Conservation (phyloP, 371 early-diverging fungal genomes). For the Actinomortierella wolfii region DNA sequence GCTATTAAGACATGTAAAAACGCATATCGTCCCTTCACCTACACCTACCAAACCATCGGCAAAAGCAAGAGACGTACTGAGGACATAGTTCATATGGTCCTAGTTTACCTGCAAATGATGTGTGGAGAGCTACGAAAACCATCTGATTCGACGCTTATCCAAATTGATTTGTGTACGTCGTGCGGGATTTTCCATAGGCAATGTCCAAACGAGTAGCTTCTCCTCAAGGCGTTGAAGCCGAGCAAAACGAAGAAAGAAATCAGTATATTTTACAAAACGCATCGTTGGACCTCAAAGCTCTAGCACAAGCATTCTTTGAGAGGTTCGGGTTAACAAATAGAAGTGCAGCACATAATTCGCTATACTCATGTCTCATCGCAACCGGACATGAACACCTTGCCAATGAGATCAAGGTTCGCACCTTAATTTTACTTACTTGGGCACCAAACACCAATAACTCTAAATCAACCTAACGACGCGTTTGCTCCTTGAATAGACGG, state of each 20-base stretch:
- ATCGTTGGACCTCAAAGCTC: conserved; percentile 10
- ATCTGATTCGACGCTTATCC: too few species aligned
- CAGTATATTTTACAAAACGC: conserved; percentile 9
- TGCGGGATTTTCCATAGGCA: too few species aligned
- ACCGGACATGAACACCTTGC: conserved; percentile 7
- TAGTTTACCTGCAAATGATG: too few species aligned
- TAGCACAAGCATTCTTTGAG: conserved; percentile 9
- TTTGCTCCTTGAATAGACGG: conserved; percentile 7
- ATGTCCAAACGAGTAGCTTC: conserved; percentile 13
- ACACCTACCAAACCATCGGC: too few species aligned
- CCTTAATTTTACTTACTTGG: neutral
- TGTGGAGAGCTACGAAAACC: too few species aligned
- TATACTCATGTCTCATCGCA: conserved; percentile 6
- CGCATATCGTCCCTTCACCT: too few species aligned
- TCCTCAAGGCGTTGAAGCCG: neutral
- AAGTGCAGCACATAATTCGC: conserved; percentile 9
- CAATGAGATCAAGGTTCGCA: conserved; percentile 7
- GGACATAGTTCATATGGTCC: too few species aligned
- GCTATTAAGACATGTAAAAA: too few species aligned
- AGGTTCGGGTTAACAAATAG: conserved; percentile 5
- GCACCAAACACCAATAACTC: neutral
- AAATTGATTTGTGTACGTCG: too few species aligned
- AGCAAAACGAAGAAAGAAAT: conserved; percentile 10
- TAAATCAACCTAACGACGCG: conserved; percentile 1
- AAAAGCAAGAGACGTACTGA: too few species aligned